Percentiles rank a stretch among this genome's conserved stretches.
Evolutionary conservation across 169 alveolate genomes (phyloP).

Genomic region (Plasmodium ovale): DNA sequence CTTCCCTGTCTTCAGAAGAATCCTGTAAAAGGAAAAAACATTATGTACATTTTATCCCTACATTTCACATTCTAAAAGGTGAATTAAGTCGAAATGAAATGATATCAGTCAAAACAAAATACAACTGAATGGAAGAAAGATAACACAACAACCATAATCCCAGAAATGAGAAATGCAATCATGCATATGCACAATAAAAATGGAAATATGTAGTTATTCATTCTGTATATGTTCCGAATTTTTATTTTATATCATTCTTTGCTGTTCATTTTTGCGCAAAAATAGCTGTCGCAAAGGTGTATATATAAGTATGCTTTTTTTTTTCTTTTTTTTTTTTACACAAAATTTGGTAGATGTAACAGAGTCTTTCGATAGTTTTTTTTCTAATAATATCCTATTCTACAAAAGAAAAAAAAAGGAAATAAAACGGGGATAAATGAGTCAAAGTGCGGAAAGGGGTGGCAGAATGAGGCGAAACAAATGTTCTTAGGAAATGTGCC

Average conservation of each 20-base stretch:
- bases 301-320: too few species aligned
- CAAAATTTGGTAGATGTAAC: constrained; percentile 76
- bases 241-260: too few species aligned
- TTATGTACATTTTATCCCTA: not conserved
- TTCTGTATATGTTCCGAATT: not conserved
- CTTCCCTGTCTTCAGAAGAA: constrained; percentile 76
- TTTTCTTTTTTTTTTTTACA: constrained; percentile 43
- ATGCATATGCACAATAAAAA: not conserved
- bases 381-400: constrained; percentile 72
- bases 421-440: not conserved
- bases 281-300: too few species aligned
- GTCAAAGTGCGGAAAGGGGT: not conserved
- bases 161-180: not conserved
- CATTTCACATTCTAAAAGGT: too few species aligned
- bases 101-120: not conserved
- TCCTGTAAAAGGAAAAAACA: constrained; percentile 37
- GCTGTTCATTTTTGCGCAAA: too few species aligned
- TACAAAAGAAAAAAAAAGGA: constrained; percentile 22
- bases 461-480: not conserved
- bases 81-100: too few species aligned
- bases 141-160: not conserved
- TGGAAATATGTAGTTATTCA: not conserved
- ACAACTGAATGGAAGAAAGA: not conserved
- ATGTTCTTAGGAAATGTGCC: constrained; percentile 5
- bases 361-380: constrained; percentile 72